Conservation (phyloP, 768 basidiomycete species). For the Hygrophorus pudorinus region DNA sequence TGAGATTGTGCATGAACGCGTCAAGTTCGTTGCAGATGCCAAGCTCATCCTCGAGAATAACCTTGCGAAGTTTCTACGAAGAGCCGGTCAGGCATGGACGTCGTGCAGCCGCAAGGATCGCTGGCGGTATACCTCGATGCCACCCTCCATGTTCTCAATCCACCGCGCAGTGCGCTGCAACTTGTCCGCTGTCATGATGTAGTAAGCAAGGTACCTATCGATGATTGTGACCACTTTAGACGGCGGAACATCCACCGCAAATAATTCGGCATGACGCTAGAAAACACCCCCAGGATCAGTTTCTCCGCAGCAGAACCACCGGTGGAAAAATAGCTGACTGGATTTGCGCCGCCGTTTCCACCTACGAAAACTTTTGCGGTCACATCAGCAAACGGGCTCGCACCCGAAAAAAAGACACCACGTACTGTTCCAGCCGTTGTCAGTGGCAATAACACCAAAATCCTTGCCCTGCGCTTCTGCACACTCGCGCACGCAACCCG, state of each 20-base stretch:
- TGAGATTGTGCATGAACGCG: constrained; percentile 50
- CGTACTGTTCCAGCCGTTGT: constrained; percentile 68
- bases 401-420: background rate
- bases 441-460: constrained; percentile 68
- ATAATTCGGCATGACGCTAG: constrained; percentile 49
- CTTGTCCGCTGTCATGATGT: constrained; percentile 65
- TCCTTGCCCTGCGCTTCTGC: constrained; percentile 70
- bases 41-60: constrained; percentile 60
- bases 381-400: background rate
- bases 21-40: constrained; percentile 67
- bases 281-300: constrained; percentile 14
- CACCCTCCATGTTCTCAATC: constrained; percentile 63
- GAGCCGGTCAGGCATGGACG: background rate
- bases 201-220: constrained; percentile 58
- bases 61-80: constrained; percentile 43
- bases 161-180: constrained; percentile 66
- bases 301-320: background rate
- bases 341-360: constrained; percentile 60
- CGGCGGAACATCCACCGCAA: constrained; percentile 59
- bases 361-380: constrained; percentile 42
- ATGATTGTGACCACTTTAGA: constrained; percentile 50
- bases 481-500: constrained; percentile 67
- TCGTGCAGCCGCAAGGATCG: background rate
- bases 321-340: constrained; percentile 14
- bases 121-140: constrained; percentile 37